Conservation (phyloP, 2,329 filamentous ascomycete genomes). For the Tolypocladium sp. region DNA sequence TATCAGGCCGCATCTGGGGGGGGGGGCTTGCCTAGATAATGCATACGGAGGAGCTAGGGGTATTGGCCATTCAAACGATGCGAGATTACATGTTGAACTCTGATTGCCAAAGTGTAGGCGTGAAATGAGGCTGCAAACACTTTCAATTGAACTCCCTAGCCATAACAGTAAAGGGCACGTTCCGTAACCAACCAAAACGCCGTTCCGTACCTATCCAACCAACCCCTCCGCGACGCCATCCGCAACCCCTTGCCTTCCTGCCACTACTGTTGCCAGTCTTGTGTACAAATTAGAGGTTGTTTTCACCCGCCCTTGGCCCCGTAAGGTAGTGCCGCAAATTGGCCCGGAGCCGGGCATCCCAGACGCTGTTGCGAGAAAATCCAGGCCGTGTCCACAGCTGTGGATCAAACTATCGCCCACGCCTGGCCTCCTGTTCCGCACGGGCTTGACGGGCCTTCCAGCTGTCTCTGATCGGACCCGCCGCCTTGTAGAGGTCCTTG, state of each 20-base stretch:
- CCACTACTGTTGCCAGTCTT: not conserved
- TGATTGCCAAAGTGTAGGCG: not conserved
- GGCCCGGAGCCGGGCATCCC: not conserved
- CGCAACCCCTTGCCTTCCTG: not conserved
- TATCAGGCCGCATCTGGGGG: not conserved
- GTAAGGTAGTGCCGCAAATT: not conserved
- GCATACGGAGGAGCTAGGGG: not conserved
- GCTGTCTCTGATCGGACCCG: slow-evolving; percentile 62
- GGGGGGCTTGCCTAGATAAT: not conserved
- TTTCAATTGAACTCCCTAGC: not conserved
- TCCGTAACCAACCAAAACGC: not conserved
- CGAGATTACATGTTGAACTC: not conserved
- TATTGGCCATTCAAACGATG: not conserved
- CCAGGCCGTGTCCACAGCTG: not conserved
- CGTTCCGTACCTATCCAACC: not conserved
- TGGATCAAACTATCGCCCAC: slow-evolving; percentile 4
- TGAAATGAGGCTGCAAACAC: not conserved
- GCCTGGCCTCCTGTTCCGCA: slow-evolving; percentile 15
- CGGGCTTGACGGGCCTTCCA: slow-evolving; percentile 60
- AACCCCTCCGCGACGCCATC: not conserved
- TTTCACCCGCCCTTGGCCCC: not conserved
- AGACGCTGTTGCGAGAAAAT: not conserved
- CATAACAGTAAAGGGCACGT: not conserved
- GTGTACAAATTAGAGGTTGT: not conserved
- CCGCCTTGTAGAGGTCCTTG: slow-evolving; percentile 64